Conservation (phyloP, 1,284 basidiomycete species). For the Puccinia polysora region DNA sequence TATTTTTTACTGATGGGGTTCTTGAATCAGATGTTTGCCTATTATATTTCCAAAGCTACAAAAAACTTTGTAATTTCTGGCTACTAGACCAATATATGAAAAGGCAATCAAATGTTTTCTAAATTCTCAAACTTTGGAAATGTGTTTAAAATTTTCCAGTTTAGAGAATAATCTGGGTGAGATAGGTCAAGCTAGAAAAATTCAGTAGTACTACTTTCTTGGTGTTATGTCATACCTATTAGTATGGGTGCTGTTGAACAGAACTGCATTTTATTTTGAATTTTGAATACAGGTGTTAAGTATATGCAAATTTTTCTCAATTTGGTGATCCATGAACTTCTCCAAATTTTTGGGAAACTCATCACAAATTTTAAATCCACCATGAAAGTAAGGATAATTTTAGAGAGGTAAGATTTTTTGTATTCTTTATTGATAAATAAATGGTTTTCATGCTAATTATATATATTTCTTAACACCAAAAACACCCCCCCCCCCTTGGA, state of each 20-base stretch:
- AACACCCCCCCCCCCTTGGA: too few species aligned
- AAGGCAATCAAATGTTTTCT: too few species aligned
- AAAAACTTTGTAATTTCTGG: conserved; percentile 90
- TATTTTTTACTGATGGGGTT: too few species aligned
- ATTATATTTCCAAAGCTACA: conserved; percentile 95
- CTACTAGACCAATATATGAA: conserved; percentile 91
- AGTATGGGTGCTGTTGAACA: too few species aligned
- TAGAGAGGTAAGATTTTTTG: background rate
- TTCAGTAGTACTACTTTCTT: too few species aligned
- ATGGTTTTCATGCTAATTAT: too few species aligned
- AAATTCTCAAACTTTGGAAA: too few species aligned
- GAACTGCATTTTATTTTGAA: too few species aligned
- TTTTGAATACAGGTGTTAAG: background rate
- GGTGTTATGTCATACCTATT: too few species aligned
- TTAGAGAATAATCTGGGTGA: conserved; percentile 97
- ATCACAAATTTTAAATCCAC: conserved; percentile 11
- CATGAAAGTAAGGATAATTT: background rate
- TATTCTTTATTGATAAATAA: too few species aligned
- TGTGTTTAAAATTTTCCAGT: conserved; percentile 90
- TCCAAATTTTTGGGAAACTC: conserved; percentile 12
- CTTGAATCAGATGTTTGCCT: conserved; percentile 90
- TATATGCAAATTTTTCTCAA: conserved; percentile 94
- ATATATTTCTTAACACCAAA: too few species aligned
- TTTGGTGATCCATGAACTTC: conserved; percentile 88
- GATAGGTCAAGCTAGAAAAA: conserved; percentile 89